These are phyloP conservation scores for Dissophora globulifera DNA, from an alignment of 192 early-diverging fungal species.

Conservation along the genomic window DNA sequence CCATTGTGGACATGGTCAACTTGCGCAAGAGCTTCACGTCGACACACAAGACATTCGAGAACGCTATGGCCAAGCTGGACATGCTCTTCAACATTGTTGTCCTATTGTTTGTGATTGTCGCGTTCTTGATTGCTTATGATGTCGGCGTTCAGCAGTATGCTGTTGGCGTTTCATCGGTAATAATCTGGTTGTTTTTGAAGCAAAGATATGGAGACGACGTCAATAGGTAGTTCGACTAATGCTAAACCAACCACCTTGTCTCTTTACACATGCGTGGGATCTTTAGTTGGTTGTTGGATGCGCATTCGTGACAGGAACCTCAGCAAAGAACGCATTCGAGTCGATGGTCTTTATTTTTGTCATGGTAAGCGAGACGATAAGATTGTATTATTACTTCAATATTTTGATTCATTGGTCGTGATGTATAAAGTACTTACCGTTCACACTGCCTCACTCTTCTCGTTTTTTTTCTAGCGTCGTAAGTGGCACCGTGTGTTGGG, in stretches of 20 bases:
- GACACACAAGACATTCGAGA: constrained; percentile 47
- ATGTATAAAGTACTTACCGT: background rate
- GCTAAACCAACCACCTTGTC: no score
- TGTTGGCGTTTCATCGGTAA: constrained; percentile 42
- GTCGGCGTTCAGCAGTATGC: constrained; percentile 46
- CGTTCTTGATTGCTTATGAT: constrained; percentile 39
- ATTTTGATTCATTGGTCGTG: no score
- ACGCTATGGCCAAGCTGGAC: constrained; percentile 43
- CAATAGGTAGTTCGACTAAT: no score
- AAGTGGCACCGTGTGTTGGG: constrained; percentile 4
- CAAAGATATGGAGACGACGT: no score
- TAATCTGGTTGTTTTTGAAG: no score
- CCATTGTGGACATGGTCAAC: constrained; percentile 46
- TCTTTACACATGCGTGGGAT: no score
- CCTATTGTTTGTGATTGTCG: constrained; percentile 25
- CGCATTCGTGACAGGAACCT: constrained; percentile 46
- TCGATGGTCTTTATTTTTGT: constrained; percentile 52
- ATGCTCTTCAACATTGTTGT: constrained; percentile 35
- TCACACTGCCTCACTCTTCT: background rate
- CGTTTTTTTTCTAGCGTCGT: constrained; percentile 18
- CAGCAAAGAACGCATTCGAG: constrained; percentile 48
- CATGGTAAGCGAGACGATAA: constrained; percentile 36
- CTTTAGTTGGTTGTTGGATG: constrained; percentile 42
- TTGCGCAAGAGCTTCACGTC: constrained; percentile 41
- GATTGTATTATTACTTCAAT: no score